A percentile compares a stretch with the other conserved stretches of the same genome.
Evolutionary conservation across 2,329 filamentous ascomycete species (phyloP).

Genomic region (Colletotrichum sp.): DNA sequence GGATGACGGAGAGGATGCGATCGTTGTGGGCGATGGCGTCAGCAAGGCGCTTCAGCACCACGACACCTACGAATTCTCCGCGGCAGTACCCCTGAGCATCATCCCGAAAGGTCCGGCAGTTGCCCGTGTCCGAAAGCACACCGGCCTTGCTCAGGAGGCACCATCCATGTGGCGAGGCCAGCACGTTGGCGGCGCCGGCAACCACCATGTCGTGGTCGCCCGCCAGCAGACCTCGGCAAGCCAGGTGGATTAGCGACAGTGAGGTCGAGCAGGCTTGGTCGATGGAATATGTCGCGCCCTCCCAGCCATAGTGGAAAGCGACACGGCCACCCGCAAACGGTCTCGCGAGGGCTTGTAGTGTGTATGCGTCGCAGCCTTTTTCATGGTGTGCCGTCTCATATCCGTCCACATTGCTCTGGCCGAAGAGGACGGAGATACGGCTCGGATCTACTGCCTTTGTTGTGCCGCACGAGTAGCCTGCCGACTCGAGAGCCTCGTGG

Average conservation of each 20-base stretch:
- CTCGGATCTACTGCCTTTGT: slow-evolving; percentile 29
- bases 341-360: not conserved
- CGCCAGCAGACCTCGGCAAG: slow-evolving; percentile 31
- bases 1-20: slow-evolving; percentile 44
- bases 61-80: slow-evolving; percentile 47
- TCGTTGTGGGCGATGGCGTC: slow-evolving; percentile 53
- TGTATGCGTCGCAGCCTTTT: not conserved
- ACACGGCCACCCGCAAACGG: not conserved
- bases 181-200: slow-evolving; percentile 44
- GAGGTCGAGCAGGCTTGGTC: slow-evolving; percentile 44
- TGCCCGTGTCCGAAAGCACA: slow-evolving; percentile 34
- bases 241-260: slow-evolving; percentile 36
- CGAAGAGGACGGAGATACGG: not conserved
- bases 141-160: slow-evolving; percentile 19
- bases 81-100: slow-evolving; percentile 53
- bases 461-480: slow-evolving; percentile 27
- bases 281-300: slow-evolving; percentile 35
- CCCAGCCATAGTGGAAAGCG: slow-evolving; percentile 14
- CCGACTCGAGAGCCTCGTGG: slow-evolving; percentile 33
- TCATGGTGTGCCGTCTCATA: not conserved
- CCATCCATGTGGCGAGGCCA: slow-evolving; percentile 19
- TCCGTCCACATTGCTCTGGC: not conserved
- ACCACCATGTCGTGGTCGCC: slow-evolving; percentile 38
- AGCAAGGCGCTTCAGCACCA: slow-evolving; percentile 52
- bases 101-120: slow-evolving; percentile 36